phyloP scores from a whole-genome alignment of 164 flowering plant genomes.

The Magnolia kwangsiensis region DNA sequence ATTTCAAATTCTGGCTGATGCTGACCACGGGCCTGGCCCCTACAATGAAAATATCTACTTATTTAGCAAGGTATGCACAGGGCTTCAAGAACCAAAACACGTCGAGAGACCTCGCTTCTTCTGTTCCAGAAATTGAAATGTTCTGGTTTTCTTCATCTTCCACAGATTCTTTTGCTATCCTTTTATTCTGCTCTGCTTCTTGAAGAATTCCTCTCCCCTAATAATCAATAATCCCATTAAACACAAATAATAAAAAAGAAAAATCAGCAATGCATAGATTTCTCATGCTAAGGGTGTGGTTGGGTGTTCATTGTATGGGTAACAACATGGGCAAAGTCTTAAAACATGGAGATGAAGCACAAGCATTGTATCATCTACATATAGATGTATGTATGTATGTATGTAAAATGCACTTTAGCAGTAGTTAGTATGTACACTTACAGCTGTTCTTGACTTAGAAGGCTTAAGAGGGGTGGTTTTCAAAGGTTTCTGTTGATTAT shows the following conservation, averaged over 20 bases:
- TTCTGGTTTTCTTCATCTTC: slow-evolving; percentile 12
- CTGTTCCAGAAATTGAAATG: slow-evolving; percentile 12
- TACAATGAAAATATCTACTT: neutral
- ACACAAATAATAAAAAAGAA: neutral
- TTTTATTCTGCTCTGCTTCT: slow-evolving; percentile 32
- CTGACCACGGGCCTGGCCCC: neutral
- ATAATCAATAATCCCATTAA: neutral
- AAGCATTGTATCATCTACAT: no score
- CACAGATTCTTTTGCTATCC: slow-evolving; percentile 6
- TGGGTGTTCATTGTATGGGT: no score
- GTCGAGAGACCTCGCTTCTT: slow-evolving; percentile 39
- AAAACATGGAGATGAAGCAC: no score
- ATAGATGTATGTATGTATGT: no score
- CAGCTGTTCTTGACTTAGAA: slow-evolving; percentile 36
- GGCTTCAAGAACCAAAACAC: slow-evolving; percentile 78
- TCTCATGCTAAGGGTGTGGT: neutral
- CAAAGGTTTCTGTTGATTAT: slow-evolving; percentile 16
- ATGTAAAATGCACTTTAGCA: no score
- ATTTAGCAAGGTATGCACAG: slow-evolving; percentile 44
- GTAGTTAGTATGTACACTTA: slow-evolving; percentile 14
- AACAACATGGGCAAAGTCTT: no score
- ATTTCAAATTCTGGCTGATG: neutral
- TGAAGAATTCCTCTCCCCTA: slow-evolving; percentile 50
- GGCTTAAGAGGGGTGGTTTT: slow-evolving; percentile 29
- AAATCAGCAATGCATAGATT: neutral